Evolutionary conservation across 257 asterid genomes (phyloP).

Genomic region (Scutellaria galericulata): DNA sequence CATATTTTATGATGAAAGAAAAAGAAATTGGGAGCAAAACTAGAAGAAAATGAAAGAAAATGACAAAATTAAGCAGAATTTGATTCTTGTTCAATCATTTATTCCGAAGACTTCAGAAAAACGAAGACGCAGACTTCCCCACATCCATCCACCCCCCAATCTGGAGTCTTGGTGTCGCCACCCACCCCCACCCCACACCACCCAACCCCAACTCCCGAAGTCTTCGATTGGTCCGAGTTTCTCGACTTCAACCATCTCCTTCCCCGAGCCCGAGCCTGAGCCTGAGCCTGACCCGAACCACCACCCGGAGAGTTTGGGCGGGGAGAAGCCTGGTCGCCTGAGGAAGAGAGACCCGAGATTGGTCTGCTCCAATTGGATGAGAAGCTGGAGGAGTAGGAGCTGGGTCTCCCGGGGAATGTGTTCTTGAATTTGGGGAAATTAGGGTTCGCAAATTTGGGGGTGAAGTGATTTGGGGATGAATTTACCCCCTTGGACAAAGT

Average conservation of each 20-base stretch:
- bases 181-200: too few species aligned
- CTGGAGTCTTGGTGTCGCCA: too few species aligned
- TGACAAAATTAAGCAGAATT: slow-evolving; percentile 16
- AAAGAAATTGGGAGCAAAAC: neutral
- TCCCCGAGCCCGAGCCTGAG: slow-evolving; percentile 37
- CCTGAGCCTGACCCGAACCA: slow-evolving; percentile 36
- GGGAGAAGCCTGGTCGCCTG: slow-evolving; percentile 45
- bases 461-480: too few species aligned
- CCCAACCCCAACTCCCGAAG: too few species aligned
- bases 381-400: slow-evolving; percentile 68
- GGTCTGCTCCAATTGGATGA: slow-evolving; percentile 85
- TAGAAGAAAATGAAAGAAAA: slow-evolving; percentile 1
- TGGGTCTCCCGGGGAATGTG: slow-evolving; percentile 57
- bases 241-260: slow-evolving; percentile 60
- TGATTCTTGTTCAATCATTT: slow-evolving; percentile 32
- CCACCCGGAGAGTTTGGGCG: slow-evolving; percentile 30
- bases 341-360: slow-evolving; percentile 90
- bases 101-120: too few species aligned
- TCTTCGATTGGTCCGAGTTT: slow-evolving; percentile 76
- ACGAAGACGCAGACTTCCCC: slow-evolving; percentile 29
- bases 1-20: too few species aligned
- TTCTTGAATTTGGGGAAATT: too few species aligned
- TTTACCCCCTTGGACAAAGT: too few species aligned
- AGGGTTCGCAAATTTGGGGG: too few species aligned
- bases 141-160: slow-evolving; percentile 8